Base-by-base conservation (phyloP, 176 grass and related monocot genomes). In the Hordeum marinum region DNA sequence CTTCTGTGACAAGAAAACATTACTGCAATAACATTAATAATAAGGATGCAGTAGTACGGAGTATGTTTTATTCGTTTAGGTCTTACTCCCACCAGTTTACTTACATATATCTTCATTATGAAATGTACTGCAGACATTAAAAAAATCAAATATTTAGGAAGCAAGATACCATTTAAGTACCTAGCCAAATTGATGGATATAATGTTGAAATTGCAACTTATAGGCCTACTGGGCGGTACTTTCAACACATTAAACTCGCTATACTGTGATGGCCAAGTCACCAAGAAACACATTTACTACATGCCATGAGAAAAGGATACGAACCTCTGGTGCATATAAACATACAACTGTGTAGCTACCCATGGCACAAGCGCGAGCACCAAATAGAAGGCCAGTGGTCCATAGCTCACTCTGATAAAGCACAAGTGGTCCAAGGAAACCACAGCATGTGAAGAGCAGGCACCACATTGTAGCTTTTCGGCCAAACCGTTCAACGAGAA, bases 311-410 rank as follows among this genome's bases (percentile, higher is more conserved):
- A 77, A 4, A 3, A 12, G 4, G 43, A 72, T 41, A 81, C 86
- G 11, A 62, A 97, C 94, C 94, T 97, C 94, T 72, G 94, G 91
- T 10, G 91, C 79, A 58, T 94, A 97, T 32, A 94, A 50, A 31
- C 89, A 94, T 25, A 94, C 7, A 52, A 90, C 75, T 58, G 63
- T 88, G 77, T 86, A 97, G 87, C 91, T 97, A 52, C 87, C 91
- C 63, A 48, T 86, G 80, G 88, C 84, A 84, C 87, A 97, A 11
- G 91, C 84, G 5, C 94, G 89, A 69, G 85, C 94, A 80, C 91
- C 94, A 52, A 97, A 97, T 42, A 97, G 83, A 84, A 97, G 85
- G 66, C 63, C 58, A 4, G 89, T 92, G 80, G 89, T 97, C 75
- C 93, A 7, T 29, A 77, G 54, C 31, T 97, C 91, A 63, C 88